phyloP scores from a whole-genome alignment of 768 basidiomycete genomes.

The Collybia sp. region DNA sequence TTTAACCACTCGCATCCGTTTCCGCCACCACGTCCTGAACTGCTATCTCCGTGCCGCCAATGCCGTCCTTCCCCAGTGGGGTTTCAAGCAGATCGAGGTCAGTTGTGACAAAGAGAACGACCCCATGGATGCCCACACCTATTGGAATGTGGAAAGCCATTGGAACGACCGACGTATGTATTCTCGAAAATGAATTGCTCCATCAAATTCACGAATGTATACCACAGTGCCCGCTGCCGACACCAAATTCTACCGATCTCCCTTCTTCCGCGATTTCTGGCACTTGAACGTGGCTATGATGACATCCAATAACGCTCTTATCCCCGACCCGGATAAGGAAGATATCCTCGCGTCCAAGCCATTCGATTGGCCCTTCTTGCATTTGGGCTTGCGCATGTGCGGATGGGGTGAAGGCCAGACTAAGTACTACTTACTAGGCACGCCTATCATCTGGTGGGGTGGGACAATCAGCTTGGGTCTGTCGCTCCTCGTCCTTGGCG shows the following conservation, averaged over 20 bases:
- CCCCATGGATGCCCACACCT: constrained; percentile 75
- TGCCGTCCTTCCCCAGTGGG: constrained; percentile 91
- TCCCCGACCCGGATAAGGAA: constrained; percentile 98
- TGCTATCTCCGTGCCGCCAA: constrained; percentile 93
- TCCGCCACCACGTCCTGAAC: constrained; percentile 70
- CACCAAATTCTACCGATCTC: constrained; percentile 79
- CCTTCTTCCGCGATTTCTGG: constrained; percentile 97
- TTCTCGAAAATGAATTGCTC: too few relatives aligned
- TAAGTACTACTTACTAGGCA: constrained; percentile 93
- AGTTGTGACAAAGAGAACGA: constrained; percentile 89
- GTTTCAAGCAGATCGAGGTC: constrained; percentile 98
- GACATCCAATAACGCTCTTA: constrained; percentile 97
- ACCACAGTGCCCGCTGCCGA: constrained; percentile 75
- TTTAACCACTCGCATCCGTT: constrained; percentile 84
- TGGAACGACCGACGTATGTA: constrained; percentile 90
- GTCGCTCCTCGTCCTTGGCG: constrained; percentile 43
- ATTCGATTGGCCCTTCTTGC: constrained; percentile 90
- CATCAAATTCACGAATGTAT: too few relatives aligned
- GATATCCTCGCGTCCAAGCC: constrained; percentile 95
- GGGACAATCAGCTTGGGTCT: constrained; percentile 61
- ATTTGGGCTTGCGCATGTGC: constrained; percentile 92
- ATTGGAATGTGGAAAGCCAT: constrained; percentile 98
- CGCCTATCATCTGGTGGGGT: constrained; percentile 92
- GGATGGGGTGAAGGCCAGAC: constrained; percentile 86
- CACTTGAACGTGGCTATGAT: constrained; percentile 99